Evolutionary conservation across 176 grass and related monocot species (phyloP), one percentile per base, ranked within the genome.

Genomic region (Phoenix roebelenii): DNA sequence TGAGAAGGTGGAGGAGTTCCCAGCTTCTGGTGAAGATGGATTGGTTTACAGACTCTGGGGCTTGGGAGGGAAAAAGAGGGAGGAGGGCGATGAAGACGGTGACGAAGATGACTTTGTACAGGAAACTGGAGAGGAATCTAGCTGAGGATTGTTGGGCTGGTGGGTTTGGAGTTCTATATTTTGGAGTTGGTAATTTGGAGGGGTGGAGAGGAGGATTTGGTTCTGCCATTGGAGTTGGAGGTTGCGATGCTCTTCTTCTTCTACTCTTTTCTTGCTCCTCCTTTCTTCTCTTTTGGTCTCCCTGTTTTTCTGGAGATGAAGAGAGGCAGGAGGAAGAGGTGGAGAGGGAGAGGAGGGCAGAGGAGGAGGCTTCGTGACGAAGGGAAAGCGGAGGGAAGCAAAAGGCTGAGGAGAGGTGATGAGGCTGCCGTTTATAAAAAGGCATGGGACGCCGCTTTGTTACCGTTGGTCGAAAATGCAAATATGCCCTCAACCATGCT

Each of bases 1-100:
- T 57, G 3, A 98, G 93, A 44, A 98, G 84, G 58, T 85, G 87
- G 18, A 98, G 59, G 18, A 98, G 81, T 76, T 98, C 93, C 84
- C 84, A 98, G 4, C 56, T 60, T 67, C 89, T 83, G 84, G 68
- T 83, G 50, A 88, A 57, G 77, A 92, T 69, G 72, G 74, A 69
- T 71, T 89, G 79, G 3, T 76, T 49, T 2, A 56, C 5, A 7
- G 76, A 69, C 2, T 70, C 83, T 5, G 92, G 76, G n/a, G 64
- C 56, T 66, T 84, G 83, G 22, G 81, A 82, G 2, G 84, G 87
- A 5, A 83, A 50, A 50, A 88, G 76, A 28, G 76, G 87, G 56
- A 98, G 81, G 23, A 92, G 52, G 23, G 81, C 60, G 25, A 82
- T 71, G 69, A 83, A 68, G 3, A 88, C 57, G 54, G 64, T 71